phyloP scores from a whole-genome alignment of 495 filamentous ascomycete species.

The Lophiostoma macrostomum region DNA sequence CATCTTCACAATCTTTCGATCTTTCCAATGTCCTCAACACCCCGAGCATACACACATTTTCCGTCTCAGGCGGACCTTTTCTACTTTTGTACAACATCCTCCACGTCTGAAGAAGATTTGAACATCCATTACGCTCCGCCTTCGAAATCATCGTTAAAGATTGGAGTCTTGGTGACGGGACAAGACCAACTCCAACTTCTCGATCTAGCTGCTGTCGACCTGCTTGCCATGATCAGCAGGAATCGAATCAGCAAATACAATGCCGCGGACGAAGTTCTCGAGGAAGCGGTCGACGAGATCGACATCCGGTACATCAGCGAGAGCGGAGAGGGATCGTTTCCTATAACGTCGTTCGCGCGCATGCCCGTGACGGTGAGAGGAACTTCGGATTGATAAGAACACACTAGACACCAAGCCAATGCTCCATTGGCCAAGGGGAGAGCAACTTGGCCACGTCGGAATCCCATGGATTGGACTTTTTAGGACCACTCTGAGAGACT shows the following conservation, averaged over 20 bases:
- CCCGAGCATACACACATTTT: slow-evolving; percentile 23
- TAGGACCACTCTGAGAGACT: background rate
- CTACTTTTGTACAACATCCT: slow-evolving; percentile 30
- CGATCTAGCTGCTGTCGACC: slow-evolving; percentile 25
- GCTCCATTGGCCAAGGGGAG: slow-evolving; percentile 9
- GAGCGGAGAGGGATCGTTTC: slow-evolving; percentile 25
- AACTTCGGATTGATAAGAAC: background rate
- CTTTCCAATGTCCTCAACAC: slow-evolving; percentile 14
- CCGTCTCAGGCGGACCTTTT: slow-evolving; percentile 31
- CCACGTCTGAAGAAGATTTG: slow-evolving; percentile 23
- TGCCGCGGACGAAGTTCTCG: slow-evolving; percentile 3
- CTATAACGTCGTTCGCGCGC: slow-evolving; percentile 20
- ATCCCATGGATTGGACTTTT: slow-evolving; percentile 7
- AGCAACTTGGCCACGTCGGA: slow-evolving; percentile 10
- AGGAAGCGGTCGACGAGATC: slow-evolving; percentile 26
- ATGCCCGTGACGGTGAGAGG: slow-evolving; percentile 30
- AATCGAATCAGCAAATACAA: slow-evolving; percentile 12
- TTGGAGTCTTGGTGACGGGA: slow-evolving; percentile 25
- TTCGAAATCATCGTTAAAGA: slow-evolving; percentile 25
- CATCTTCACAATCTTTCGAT: background rate
- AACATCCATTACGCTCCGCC: slow-evolving; percentile 20
- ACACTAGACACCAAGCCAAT: background rate
- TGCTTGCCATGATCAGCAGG: slow-evolving; percentile 22
- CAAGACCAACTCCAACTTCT: slow-evolving; percentile 20
- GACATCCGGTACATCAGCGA: slow-evolving; percentile 31